Conservation (phyloP, 2,329 filamentous ascomycete species). For the Bisporella sp. region DNA sequence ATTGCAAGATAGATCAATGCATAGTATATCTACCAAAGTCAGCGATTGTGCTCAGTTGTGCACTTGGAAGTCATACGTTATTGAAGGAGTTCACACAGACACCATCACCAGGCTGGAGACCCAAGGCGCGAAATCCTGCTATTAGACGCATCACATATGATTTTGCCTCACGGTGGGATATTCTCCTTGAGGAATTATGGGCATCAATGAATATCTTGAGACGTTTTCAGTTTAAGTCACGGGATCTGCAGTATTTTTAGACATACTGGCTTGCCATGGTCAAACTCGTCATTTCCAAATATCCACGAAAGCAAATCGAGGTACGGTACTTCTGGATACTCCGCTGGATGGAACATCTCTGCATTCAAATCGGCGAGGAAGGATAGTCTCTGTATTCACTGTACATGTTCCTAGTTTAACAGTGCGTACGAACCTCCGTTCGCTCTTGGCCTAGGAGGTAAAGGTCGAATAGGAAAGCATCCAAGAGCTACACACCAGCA, state of each 20-base stretch:
- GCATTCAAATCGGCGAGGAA: no score
- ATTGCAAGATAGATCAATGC: slow-evolving; percentile 19
- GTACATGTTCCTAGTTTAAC: no score
- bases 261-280: slow-evolving; percentile 19
- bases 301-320: slow-evolving; percentile 12
- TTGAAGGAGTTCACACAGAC: slow-evolving; percentile 25
- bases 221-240: no score
- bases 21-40: slow-evolving; percentile 15
- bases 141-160: slow-evolving; percentile 18
- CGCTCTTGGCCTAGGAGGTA: no score
- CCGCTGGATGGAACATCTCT: no score
- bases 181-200: slow-evolving; percentile 13
- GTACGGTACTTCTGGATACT: no score
- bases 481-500: no score
- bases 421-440: no score
- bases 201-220: slow-evolving; percentile 22
- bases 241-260: background rate
- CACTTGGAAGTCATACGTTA: slow-evolving; percentile 14
- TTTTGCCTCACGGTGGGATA: slow-evolving; percentile 20
- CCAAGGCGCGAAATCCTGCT: slow-evolving; percentile 20
- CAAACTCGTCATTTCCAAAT: slow-evolving; percentile 16
- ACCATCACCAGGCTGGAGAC: slow-evolving; percentile 22
- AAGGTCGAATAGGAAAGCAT: no score
- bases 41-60: background rate
- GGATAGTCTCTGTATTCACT: no score